Evolutionary conservation across 495 filamentous ascomycete genomes (phyloP), one percentile per base, ranked within the genome.

Genomic region (Hypoxylon rickii): DNA sequence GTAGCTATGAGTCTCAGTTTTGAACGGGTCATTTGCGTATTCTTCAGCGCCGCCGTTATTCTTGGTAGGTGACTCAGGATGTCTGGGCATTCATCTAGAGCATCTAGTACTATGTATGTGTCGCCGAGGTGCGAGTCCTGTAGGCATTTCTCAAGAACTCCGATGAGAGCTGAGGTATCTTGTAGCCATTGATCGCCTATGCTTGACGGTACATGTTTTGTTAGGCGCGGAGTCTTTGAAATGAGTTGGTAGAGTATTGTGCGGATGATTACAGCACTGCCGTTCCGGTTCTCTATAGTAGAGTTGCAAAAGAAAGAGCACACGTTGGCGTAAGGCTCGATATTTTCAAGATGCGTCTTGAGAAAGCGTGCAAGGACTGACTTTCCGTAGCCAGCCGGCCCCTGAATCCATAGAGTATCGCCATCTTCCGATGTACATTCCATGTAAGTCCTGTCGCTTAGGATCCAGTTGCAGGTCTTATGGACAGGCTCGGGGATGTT

Each of bases 381-480:
- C 62, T 79, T 79, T 1, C 76, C 76, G 53, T 71, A 78, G 3
- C 75, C 76, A 16, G 74, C 73, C 46, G 76, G 65, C 17, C 74
- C 74, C 13, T 73, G 71, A 7, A 78, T 57, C 73, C 69, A 77
- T 4, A 79, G 61, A 3, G 61, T 50, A 13, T 13, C 26, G 16
- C 11, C 10, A n/a, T 15, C 3, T 10, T 34, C 12, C n/a, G 12
- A 16, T n/a, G 19, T 32, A 24, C 44, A 47, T 7, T 34, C 26
- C 11, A 5, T 29, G 29, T 33, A 47, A 12, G 18, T 12, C 18
- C 5, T 21, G 44, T 47, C 26, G n/a, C 36, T 33, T 5, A 16
- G n/a, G 24, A 47, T 18, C 44, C 44, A 47, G 12, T 47, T 29
- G 16, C 44, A 47, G 12, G 44, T 47, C 11, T 15, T 15, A 10